Evolutionary conservation across 257 asterid genomes (phyloP).

Genomic region (Solanum bulbocastanum): DNA sequence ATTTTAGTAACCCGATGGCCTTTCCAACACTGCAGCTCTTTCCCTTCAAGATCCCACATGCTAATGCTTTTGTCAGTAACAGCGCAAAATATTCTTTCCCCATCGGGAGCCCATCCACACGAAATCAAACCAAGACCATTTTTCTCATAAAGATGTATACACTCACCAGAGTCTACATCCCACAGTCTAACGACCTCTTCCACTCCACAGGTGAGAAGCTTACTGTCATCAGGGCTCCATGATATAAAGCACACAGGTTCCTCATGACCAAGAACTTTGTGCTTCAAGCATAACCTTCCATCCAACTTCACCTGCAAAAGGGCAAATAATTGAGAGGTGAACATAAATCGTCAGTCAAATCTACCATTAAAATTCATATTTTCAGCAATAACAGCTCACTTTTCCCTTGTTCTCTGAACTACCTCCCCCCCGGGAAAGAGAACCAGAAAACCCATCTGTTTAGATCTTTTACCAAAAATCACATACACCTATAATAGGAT

Average conservation of each 20-base stretch:
- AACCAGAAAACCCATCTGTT: not conserved
- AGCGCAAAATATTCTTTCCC: conserved; percentile 57
- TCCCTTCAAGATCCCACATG: conserved; percentile 85
- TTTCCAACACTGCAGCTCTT: conserved; percentile 74
- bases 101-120: conserved; percentile 83
- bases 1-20: conserved; percentile 57
- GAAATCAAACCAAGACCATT: conserved; percentile 67
- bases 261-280: conserved; percentile 49
- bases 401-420: not conserved
- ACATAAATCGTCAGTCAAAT: not conserved
- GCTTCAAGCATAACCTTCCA: conserved; percentile 41
- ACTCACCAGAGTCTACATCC: conserved; percentile 71
- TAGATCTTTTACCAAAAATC: not conserved
- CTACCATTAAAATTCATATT: not conserved
- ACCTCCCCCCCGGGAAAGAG: not conserved
- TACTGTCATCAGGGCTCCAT: conserved; percentile 73
- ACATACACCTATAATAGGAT: not conserved
- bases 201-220: conserved; percentile 80
- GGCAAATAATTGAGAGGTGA: not conserved
- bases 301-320: conserved; percentile 38
- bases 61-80: conserved; percentile 67
- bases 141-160: conserved; percentile 58
- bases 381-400: not conserved
- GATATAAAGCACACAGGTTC: conserved; percentile 65
- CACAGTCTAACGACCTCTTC: conserved; percentile 82